Evolutionary conservation across 108 stramenopile species (phyloP).

Genomic region (Pelagomonas calceolata): DNA sequence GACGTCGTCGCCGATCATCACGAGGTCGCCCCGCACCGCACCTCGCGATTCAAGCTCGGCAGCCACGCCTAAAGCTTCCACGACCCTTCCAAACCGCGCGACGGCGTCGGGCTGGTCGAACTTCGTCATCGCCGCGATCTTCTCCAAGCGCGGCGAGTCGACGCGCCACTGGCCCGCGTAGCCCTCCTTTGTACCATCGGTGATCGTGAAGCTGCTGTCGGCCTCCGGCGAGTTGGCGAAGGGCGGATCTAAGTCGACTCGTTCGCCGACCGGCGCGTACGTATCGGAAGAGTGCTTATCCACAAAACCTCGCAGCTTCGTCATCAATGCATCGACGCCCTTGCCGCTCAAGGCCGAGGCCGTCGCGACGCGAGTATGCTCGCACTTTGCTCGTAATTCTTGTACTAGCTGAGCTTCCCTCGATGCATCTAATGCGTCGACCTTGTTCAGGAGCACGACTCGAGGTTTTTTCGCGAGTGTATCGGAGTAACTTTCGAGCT

Average conservation of each 20-base stretch:
- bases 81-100: conserved; percentile 69
- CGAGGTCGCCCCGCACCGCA: conserved; percentile 67
- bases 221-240: not conserved
- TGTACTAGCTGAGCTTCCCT: conserved; percentile 52
- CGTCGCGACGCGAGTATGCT: conserved; percentile 61
- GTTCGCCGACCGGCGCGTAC: not conserved
- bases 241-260: not conserved
- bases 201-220: not conserved
- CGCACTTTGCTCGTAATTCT: conserved; percentile 56
- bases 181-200: conserved; percentile 41
- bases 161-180: conserved; percentile 81
- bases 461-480: conserved; percentile 77
- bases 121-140: conserved; percentile 78
- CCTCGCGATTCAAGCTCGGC: conserved; percentile 58
- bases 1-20: conserved; percentile 58
- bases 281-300: conserved; percentile 3
- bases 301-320: conserved; percentile 71
- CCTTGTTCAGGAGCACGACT: conserved; percentile 87
- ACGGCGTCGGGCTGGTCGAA: conserved; percentile 86
- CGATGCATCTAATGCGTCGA: conserved; percentile 73
- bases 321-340: conserved; percentile 80
- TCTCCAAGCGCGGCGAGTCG: conserved; percentile 66
- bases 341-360: conserved; percentile 76
- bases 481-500: conserved; percentile 68
- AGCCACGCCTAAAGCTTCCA: conserved; percentile 70